These are phyloP conservation scores for Acrodontium crateriforme DNA, from an alignment of 2,329 filamentous ascomycete genomes.

Conservation along the genomic window DNA sequence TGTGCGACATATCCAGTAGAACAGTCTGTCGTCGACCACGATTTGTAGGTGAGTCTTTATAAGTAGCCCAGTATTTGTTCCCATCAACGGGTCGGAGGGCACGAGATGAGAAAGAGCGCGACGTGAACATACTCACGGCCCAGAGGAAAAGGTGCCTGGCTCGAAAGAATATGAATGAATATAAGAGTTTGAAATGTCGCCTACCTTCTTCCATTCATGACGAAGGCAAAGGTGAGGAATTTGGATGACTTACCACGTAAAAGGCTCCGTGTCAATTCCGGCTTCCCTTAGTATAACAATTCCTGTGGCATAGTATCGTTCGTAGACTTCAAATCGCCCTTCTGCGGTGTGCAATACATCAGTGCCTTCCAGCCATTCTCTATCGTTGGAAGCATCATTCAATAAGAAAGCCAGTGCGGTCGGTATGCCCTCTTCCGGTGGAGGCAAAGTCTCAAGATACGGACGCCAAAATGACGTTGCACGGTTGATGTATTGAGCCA, in stretches of 20 bases:
- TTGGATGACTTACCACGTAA: slow-evolving; percentile 27
- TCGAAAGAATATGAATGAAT: slow-evolving; percentile 5
- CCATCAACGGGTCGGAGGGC: slow-evolving; percentile 19
- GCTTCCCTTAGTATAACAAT: slow-evolving; percentile 16
- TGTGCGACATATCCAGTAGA: slow-evolving; percentile 20
- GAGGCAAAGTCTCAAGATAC: slow-evolving; percentile 22
- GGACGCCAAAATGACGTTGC: slow-evolving; percentile 24
- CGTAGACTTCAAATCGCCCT: slow-evolving; percentile 22
- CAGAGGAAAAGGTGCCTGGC: slow-evolving; percentile 34
- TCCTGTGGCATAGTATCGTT: slow-evolving; percentile 23
- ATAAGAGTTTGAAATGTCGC: no score
- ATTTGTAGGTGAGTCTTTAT: slow-evolving; percentile 17
- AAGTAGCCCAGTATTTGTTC: slow-evolving; percentile 24
- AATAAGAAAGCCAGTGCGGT: slow-evolving; percentile 24
- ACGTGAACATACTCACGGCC: slow-evolving; percentile 39
- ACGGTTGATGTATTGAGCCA: slow-evolving; percentile 21
- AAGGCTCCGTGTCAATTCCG: slow-evolving; percentile 20
- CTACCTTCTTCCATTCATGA: no score
- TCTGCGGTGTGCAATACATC: slow-evolving; percentile 20
- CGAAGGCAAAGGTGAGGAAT: slow-evolving; percentile 9
- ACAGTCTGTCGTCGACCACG: slow-evolving; percentile 17
- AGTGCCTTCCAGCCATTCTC: slow-evolving; percentile 22
- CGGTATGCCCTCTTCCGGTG: slow-evolving; percentile 16
- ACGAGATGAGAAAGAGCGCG: slow-evolving; percentile 36
- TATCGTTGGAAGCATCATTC: slow-evolving; percentile 17